Percentiles rank a stretch among this genome's conserved stretches.
phyloP scores from a whole-genome alignment of 345 rosid species.

The Gossypium bickii region DNA sequence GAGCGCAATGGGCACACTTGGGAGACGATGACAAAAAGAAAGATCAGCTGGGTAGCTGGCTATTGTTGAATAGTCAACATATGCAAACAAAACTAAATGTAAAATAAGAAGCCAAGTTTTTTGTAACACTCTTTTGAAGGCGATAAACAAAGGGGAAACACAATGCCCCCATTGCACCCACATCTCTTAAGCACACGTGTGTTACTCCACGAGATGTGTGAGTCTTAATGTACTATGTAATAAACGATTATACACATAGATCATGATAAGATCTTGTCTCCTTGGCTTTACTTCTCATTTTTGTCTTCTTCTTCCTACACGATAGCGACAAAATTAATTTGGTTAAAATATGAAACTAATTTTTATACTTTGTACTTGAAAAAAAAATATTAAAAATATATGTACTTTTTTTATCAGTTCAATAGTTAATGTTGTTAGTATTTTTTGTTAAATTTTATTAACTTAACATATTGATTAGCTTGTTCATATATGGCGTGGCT shows the following conservation, averaged over 20 bases:
- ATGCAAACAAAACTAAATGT: background rate
- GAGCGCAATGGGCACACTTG: too few species aligned
- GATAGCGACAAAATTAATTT: background rate
- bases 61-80: background rate
- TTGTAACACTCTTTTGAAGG: background rate
- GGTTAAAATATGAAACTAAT: too few species aligned
- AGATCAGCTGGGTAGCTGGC: too few species aligned
- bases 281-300: background rate
- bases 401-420: too few species aligned
- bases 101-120: background rate
- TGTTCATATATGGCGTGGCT: too few species aligned
- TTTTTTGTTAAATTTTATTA: too few species aligned
- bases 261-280: constrained; percentile 17
- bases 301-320: constrained; percentile 11
- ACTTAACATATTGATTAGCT: too few species aligned
- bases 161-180: background rate
- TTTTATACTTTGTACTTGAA: background rate
- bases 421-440: too few species aligned
- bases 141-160: background rate
- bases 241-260: background rate
- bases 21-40: too few species aligned
- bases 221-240: background rate
- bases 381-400: too few species aligned
- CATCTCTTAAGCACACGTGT: constrained; percentile 3
- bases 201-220: background rate